Percentiles rank a stretch among this genome's conserved stretches.
These are phyloP conservation scores for Lodderomyces jiufengensis DNA, from an alignment of 1,139 yeast genomes.

Conservation along the genomic window DNA sequence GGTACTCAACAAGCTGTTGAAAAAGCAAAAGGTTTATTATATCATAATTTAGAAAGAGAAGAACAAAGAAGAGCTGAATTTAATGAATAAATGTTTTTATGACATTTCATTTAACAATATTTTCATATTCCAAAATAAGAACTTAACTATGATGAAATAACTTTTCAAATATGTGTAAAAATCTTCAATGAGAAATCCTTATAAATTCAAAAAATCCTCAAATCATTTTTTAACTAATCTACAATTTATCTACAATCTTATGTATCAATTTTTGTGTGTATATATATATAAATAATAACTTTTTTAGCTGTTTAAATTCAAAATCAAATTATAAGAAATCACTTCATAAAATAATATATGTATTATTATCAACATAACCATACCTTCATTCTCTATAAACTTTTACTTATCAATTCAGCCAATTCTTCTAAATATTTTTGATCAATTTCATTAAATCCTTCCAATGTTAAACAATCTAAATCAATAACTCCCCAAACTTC, in stretches of 20 bases:
- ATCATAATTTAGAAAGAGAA: slow-evolving; percentile 75
- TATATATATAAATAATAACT: not conserved
- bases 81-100: slow-evolving; percentile 1
- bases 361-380: no score
- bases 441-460: slow-evolving; percentile 70
- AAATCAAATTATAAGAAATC: no score
- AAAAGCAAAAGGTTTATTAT: slow-evolving; percentile 63
- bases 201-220: no score
- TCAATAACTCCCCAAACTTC: slow-evolving; percentile 73
- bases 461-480: slow-evolving; percentile 65
- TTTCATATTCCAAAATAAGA: no score
- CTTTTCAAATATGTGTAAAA: no score
- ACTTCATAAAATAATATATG: no score
- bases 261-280: not conserved
- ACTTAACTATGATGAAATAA: no score
- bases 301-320: no score
- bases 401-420: slow-evolving; percentile 44
- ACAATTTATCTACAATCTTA: no score
- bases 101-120: not conserved
- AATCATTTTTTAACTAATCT: no score
- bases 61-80: slow-evolving; percentile 56
- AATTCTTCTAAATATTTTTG: slow-evolving; percentile 55
- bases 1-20: slow-evolving; percentile 67
- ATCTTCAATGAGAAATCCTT: no score
- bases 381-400: no score